A percentile compares a stretch with the other conserved stretches of the same genome.
Evolutionary conservation across 2,329 filamentous ascomycete species (phyloP).

Genomic region (Beauveria asiatica): DNA sequence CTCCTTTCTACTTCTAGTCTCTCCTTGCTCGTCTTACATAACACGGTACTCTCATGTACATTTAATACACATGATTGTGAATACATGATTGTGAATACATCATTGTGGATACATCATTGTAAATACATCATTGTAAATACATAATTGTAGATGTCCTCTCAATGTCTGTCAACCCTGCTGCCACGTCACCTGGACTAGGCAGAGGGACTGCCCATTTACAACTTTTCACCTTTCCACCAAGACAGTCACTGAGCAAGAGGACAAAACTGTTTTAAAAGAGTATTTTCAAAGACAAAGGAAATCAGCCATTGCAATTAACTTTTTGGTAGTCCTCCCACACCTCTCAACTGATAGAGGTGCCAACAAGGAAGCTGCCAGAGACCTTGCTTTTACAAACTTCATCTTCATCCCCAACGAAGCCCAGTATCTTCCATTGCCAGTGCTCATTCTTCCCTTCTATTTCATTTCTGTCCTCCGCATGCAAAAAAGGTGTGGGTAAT

Average conservation of each 20-base stretch:
- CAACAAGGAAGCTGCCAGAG: constrained; percentile 27
- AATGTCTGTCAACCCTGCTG: not conserved
- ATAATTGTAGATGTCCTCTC: not conserved
- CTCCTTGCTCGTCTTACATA: constrained; percentile 2
- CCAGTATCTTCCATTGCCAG: constrained; percentile 17
- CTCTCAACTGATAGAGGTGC: constrained; percentile 27
- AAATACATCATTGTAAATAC: no score
- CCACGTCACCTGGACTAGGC: no score
- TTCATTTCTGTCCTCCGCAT: constrained; percentile 1
- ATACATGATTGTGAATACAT: not conserved
- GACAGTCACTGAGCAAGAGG: not conserved
- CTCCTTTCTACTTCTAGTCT: constrained; percentile 5
- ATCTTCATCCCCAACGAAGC: constrained; percentile 19
- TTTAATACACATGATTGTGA: not conserved
- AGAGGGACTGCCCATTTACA: no score
- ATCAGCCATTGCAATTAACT: constrained; percentile 32
- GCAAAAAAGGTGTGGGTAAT: constrained; percentile 3
- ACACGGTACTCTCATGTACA: constrained; percentile 8
- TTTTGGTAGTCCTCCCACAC: constrained; percentile 31
- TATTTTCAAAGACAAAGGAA: constrained; percentile 10
- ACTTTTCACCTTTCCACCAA: not conserved
- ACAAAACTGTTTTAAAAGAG: not conserved
- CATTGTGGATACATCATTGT: no score
- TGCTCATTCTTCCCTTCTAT: constrained; percentile 6
- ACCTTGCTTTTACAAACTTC: constrained; percentile 24